phyloP scores from a whole-genome alignment of 108 stramenopile genomes.

The Stephanodiscus minutulus region DNA sequence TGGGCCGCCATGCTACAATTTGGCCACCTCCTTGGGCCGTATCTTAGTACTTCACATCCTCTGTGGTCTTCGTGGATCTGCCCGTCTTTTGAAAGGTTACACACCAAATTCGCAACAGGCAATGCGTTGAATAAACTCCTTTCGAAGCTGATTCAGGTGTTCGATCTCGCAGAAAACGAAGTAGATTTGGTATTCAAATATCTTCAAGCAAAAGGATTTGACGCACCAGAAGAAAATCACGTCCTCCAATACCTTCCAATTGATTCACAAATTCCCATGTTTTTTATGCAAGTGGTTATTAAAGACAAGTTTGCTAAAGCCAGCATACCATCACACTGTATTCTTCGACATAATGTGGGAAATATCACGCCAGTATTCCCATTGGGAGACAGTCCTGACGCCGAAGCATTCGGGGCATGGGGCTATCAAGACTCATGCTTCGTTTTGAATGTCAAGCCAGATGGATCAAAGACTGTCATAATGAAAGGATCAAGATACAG shows the following conservation, averaged over 20 bases:
- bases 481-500: slow-evolving; percentile 80
- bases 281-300: slow-evolving; percentile 58
- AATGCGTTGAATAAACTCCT: slow-evolving; percentile 24
- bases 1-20: slow-evolving; percentile 71
- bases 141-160: slow-evolving; percentile 32
- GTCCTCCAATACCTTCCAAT: slow-evolving; percentile 54
- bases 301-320: slow-evolving; percentile 23
- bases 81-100: slow-evolving; percentile 1
- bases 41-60: slow-evolving; percentile 46
- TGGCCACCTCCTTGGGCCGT: slow-evolving; percentile 65
- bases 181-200: slow-evolving; percentile 43
- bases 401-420: slow-evolving; percentile 84
- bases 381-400: slow-evolving; percentile 11
- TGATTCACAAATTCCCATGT: slow-evolving; percentile 43
- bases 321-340: neutral
- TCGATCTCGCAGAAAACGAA: slow-evolving; percentile 58
- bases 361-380: slow-evolving; percentile 15
- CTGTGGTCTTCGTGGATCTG: slow-evolving; percentile 71
- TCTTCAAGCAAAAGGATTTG: slow-evolving; percentile 61
- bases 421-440: slow-evolving; percentile 83
- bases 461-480: slow-evolving; percentile 57
- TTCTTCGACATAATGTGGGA: neutral
- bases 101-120: slow-evolving; percentile 5
- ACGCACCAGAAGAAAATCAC: slow-evolving; percentile 51
- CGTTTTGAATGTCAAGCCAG: slow-evolving; percentile 48